Percentiles rank a stretch among this genome's conserved stretches.
Conservation (phyloP, 805 yeast species). For the Candida nitratophila region DNA sequence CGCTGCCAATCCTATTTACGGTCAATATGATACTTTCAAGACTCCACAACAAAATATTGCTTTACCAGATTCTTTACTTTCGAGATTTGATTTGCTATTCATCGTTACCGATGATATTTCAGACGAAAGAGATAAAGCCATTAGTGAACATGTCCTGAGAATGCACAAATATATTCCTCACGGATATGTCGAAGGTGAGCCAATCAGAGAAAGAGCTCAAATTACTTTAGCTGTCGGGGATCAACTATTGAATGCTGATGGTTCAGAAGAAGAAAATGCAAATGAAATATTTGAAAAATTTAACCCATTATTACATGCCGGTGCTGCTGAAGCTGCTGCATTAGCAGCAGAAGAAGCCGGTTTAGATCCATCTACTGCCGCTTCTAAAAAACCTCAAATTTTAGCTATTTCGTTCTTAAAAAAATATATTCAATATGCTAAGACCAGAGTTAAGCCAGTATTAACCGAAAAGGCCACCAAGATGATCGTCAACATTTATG, state of each 20-base stretch:
- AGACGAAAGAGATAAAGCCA: slow-evolving; percentile 73
- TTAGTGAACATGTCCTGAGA: slow-evolving; percentile 90
- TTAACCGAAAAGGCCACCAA: slow-evolving; percentile 72
- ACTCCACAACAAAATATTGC: slow-evolving; percentile 97
- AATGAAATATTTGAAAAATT: slow-evolving; percentile 78
- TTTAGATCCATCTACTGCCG: neutral
- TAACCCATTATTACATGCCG: slow-evolving; percentile 76
- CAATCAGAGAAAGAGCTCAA: slow-evolving; percentile 70
- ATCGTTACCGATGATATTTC: slow-evolving; percentile 94
- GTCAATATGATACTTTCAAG: slow-evolving; percentile 92
- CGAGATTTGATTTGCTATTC: slow-evolving; percentile 93
- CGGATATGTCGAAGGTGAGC: slow-evolving; percentile 89
- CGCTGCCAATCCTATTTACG: slow-evolving; percentile 96
- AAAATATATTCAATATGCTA: slow-evolving; percentile 91
- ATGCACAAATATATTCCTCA: slow-evolving; percentile 88
- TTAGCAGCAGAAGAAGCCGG: neutral
- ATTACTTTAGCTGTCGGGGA: slow-evolving; percentile 80
- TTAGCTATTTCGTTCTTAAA: slow-evolving; percentile 80
- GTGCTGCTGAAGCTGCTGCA: slow-evolving; percentile 44
- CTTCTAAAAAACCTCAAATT: slow-evolving; percentile 32
- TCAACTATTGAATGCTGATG: slow-evolving; percentile 37
- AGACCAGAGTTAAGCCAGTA: slow-evolving; percentile 77
- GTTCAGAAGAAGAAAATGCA: slow-evolving; percentile 36
- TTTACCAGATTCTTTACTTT: slow-evolving; percentile 88
- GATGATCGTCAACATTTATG: slow-evolving; percentile 71